These are phyloP conservation scores for Epithemia pelagica DNA, from an alignment of 108 stramenopile genomes.

Conservation along the genomic window DNA sequence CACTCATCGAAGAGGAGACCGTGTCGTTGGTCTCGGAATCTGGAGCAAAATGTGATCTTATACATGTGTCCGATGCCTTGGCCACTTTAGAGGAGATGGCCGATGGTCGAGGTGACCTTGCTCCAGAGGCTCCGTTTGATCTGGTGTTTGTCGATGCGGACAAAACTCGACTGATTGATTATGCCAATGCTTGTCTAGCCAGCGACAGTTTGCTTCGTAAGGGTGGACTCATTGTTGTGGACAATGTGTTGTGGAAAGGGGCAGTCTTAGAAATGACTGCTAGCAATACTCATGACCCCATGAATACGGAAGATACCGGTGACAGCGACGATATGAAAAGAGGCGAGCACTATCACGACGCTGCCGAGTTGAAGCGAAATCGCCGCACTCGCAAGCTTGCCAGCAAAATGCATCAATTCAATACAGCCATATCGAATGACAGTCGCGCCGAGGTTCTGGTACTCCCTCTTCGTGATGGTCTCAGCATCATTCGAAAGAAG, in stretches of 20 bases:
- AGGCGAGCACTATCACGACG: slow-evolving; percentile 13
- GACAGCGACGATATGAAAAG: slow-evolving; percentile 7
- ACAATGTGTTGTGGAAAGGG: slow-evolving; percentile 93
- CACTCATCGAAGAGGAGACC: slow-evolving; percentile 11
- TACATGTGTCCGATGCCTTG: slow-evolving; percentile 64
- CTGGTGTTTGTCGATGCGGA: slow-evolving; percentile 90
- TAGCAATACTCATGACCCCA: slow-evolving; percentile 21
- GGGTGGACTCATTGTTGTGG: slow-evolving; percentile 79
- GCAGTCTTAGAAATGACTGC: slow-evolving; percentile 61
- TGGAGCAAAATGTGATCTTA: slow-evolving; percentile 36
- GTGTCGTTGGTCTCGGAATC: slow-evolving; percentile 10
- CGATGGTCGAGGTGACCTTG: slow-evolving; percentile 14
- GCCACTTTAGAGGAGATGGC: slow-evolving; percentile 75
- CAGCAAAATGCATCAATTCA: slow-evolving; percentile 84
- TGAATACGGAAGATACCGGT: slow-evolving; percentile 14
- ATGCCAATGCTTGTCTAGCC: slow-evolving; percentile 59
- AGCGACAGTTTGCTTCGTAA: slow-evolving; percentile 57
- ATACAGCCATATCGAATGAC: slow-evolving; percentile 65
- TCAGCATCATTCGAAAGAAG: slow-evolving; percentile 78
- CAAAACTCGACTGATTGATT: slow-evolving; percentile 79
- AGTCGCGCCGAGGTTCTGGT: slow-evolving; percentile 67
- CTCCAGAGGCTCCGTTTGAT: slow-evolving; percentile 58
- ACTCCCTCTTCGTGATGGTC: slow-evolving; percentile 84
- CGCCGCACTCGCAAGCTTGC: slow-evolving; percentile 75
- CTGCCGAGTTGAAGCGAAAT: slow-evolving; percentile 32